A percentile compares a stretch with the other conserved stretches of the same genome.
Conservation (phyloP, 345 rosid species). For the Linum tenue region DNA sequence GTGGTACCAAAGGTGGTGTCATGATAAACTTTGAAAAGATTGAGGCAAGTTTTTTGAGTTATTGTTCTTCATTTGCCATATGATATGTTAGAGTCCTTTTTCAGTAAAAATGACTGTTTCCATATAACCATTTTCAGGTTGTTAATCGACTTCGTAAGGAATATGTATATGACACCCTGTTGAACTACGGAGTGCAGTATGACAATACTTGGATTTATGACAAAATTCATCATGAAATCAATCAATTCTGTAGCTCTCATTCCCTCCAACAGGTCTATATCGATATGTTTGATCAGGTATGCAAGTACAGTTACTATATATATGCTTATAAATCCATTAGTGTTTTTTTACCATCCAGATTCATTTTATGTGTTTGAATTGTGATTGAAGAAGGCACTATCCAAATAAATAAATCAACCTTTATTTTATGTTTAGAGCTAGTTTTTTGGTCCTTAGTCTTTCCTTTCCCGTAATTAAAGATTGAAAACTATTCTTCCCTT, state of each 20-base stretch:
- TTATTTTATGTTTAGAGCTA: no score
- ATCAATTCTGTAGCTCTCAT: slow-evolving; percentile 94
- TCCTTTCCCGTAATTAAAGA: no score
- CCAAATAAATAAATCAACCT: no score
- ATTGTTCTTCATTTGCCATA: not conserved
- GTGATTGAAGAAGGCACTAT: no score
- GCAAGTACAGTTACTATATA: not conserved
- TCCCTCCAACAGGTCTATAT: slow-evolving; percentile 91
- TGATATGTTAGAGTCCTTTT: slow-evolving; percentile 4
- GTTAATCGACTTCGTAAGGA: slow-evolving; percentile 78
- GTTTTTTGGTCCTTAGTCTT: no score
- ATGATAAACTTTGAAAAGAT: slow-evolving; percentile 92
- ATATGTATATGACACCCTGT: slow-evolving; percentile 68
- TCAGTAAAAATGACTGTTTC: not conserved
- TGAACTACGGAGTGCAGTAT: slow-evolving; percentile 74
- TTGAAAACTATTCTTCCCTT: not conserved
- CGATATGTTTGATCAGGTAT: slow-evolving; percentile 90
- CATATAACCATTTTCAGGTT: slow-evolving; percentile 31
- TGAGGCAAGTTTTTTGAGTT: slow-evolving; percentile 37
- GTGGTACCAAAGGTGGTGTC: slow-evolving; percentile 95
- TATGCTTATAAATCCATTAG: no score
- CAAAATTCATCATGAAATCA: slow-evolving; percentile 98
- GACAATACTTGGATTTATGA: slow-evolving; percentile 95
- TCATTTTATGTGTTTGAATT: no score
- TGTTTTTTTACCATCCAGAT: no score